Conservation (phyloP, 768 basidiomycete species). For the Naganishia randhawae region DNA sequence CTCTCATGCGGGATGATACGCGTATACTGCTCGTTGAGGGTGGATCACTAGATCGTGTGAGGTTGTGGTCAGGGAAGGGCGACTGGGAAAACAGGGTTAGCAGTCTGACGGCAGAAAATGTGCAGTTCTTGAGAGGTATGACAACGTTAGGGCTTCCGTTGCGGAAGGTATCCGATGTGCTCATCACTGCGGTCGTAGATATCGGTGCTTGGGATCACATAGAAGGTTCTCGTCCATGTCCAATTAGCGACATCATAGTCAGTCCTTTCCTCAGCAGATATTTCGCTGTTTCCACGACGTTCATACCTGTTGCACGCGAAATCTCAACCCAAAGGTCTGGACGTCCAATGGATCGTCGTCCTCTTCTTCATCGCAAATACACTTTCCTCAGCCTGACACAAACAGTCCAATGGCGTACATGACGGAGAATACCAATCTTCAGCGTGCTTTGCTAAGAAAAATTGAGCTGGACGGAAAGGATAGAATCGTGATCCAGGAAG, state of each 20-base stretch:
- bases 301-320: constrained; percentile 42
- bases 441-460: constrained; percentile 71
- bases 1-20: constrained; percentile 50
- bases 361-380: constrained; percentile 39
- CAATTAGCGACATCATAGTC: constrained; percentile 82
- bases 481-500: constrained; percentile 65
- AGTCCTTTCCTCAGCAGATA: constrained; percentile 31
- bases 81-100: constrained; percentile 51
- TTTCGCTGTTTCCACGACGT: constrained; percentile 9
- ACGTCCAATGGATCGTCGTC: constrained; percentile 45
- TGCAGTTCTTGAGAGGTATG: constrained; percentile 47
- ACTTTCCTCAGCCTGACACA: constrained; percentile 46
- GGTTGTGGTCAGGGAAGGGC: constrained; percentile 59
- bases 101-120: constrained; percentile 50
- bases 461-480: constrained; percentile 55
- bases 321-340: constrained; percentile 65
- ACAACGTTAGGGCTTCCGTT: constrained; percentile 11
- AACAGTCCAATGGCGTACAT: constrained; percentile 66
- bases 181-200: constrained; percentile 53
- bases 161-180: constrained; percentile 24
- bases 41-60: constrained; percentile 65
- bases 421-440: constrained; percentile 89
- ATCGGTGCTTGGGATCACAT: constrained; percentile 82
- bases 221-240: constrained; percentile 63
- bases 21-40: constrained; percentile 76